Evolutionary conservation across 352 stramenopile species (phyloP).

Genomic region (Hyaloperonospora arabidopsidis): DNA sequence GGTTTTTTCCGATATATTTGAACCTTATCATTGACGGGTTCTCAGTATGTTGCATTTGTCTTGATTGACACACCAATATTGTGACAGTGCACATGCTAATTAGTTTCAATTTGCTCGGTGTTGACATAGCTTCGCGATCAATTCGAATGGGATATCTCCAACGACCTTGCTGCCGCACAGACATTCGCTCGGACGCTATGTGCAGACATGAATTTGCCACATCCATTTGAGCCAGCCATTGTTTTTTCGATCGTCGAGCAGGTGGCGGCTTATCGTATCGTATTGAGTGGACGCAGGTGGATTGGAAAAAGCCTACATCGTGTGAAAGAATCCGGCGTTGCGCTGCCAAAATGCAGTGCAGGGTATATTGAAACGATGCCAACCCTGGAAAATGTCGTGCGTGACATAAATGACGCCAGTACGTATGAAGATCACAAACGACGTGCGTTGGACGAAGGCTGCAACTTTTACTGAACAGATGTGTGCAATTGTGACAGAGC

Average conservation of each 20-base stretch:
- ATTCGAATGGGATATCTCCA: constrained; percentile 74
- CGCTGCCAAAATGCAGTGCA: constrained; percentile 15
- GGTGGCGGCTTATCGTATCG: constrained; percentile 53
- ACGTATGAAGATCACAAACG: constrained; percentile 2
- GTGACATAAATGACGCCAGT: constrained; percentile 39
- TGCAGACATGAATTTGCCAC: constrained; percentile 47
- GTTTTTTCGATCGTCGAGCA: constrained; percentile 72
- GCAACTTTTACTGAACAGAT: neutral
- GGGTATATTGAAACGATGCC: constrained; percentile 53
- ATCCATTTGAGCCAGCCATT: constrained; percentile 49
- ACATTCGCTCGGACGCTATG: constrained; percentile 50
- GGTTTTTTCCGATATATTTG: constrained; percentile 57
- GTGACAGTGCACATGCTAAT: neutral
- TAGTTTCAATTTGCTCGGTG: neutral
- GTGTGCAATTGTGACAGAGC: constrained; percentile 22
- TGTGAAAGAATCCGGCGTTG: constrained; percentile 18
- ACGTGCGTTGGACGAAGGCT: neutral
- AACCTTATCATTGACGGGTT: constrained; percentile 63
- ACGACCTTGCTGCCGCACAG: constrained; percentile 38
- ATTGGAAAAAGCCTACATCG: constrained; percentile 44
- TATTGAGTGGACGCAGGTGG: constrained; percentile 43
- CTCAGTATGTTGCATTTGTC: constrained; percentile 7
- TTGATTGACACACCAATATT: neutral
- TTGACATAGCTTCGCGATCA: constrained; percentile 54
- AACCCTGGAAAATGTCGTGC: constrained; percentile 45